Evolutionary conservation across 2,329 filamentous ascomycete species (phyloP), one percentile per base, ranked within the genome.

Genomic region (Sporothrix brasiliensis): DNA sequence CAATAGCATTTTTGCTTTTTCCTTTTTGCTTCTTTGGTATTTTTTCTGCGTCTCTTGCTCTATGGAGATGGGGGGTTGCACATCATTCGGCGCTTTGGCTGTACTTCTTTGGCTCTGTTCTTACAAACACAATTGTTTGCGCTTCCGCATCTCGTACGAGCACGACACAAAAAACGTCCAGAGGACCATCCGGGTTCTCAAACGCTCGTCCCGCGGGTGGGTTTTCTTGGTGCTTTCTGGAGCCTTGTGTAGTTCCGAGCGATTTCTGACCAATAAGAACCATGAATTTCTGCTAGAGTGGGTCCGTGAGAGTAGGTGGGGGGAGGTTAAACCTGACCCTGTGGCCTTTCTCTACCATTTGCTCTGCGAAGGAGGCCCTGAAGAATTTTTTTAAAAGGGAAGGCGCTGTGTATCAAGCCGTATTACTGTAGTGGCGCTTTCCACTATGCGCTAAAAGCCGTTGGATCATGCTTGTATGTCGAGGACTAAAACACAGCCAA

Each of bases 111-210:
- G 24, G 24, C 50, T 49, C 39, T 44, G 10, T 27, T 16, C 11
- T 11, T 16, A 2, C 41, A 1, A 44, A 4, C 41, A 10, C 21
- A 44, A 24, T 27, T 39, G 10, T 61, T 50, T 65, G 44, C 61
- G 44, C 61, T 50, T 50, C 61, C 61, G 44, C 44, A 21, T 16
- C 30, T 44, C 9, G 34, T 50, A 44, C 9, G 61, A 50, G 47
- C 61, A 34, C 61, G 61, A 34, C 41, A 30, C 47, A 67, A 39
- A 47, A 67, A 67, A 39, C 39, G 30, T 27, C 30, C n/a, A 27
- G 41, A 21, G 61, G 71, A 34, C 75, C 75, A 75, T 76, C 74
- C 72, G 73, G 75, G 75, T 76, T 75, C 75, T 75, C 73, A 72
- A 27, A 27, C 7, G 9, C 58, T 63, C 58, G 58, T 61, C 39